phyloP scores from a whole-genome alignment of 805 yeast genomes.

The Saccharomycopsis sp. region DNA sequence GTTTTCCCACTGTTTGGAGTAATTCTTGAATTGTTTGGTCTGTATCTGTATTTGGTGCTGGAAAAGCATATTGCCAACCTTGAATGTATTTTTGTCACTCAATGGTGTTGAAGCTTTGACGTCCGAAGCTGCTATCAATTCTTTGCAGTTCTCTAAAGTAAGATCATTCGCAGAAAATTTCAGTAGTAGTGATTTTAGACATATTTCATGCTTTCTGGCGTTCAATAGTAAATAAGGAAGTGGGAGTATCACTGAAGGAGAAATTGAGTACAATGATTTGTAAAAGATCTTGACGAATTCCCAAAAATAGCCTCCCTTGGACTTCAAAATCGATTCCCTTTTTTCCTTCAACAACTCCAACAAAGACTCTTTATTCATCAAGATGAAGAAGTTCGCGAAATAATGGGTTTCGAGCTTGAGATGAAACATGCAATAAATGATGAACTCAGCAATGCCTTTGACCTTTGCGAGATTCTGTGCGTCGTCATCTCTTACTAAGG shows the following conservation, averaged over 20 bases:
- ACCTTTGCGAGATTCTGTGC: slow-evolving; percentile 52
- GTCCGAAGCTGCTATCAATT: no score
- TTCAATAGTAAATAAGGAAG: slow-evolving; percentile 54
- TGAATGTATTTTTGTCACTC: no score
- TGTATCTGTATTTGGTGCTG: no score
- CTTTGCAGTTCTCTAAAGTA: background rate
- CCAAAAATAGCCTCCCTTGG: slow-evolving; percentile 32
- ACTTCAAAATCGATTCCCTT: no score
- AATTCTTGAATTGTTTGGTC: no score
- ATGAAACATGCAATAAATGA: slow-evolving; percentile 72
- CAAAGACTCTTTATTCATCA: no score
- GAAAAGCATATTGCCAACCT: no score
- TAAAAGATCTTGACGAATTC: slow-evolving; percentile 34
- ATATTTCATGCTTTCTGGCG: slow-evolving; percentile 36
- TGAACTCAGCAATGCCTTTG: slow-evolving; percentile 71
- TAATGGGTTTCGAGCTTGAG: slow-evolving; percentile 70
- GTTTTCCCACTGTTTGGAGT: slow-evolving; percentile 59
- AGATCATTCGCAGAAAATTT: background rate
- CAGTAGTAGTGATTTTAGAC: background rate
- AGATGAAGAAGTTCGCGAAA: no score
- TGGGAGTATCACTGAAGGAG: slow-evolving; percentile 75
- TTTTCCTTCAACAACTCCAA: no score
- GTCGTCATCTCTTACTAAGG: slow-evolving; percentile 72
- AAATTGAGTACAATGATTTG: slow-evolving; percentile 62
- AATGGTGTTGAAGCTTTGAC: no score